Percentiles rank a stretch among this genome's conserved stretches.
Conservation (phyloP, 2,329 filamentous ascomycete genomes). For the Fusarium irregulare region DNA sequence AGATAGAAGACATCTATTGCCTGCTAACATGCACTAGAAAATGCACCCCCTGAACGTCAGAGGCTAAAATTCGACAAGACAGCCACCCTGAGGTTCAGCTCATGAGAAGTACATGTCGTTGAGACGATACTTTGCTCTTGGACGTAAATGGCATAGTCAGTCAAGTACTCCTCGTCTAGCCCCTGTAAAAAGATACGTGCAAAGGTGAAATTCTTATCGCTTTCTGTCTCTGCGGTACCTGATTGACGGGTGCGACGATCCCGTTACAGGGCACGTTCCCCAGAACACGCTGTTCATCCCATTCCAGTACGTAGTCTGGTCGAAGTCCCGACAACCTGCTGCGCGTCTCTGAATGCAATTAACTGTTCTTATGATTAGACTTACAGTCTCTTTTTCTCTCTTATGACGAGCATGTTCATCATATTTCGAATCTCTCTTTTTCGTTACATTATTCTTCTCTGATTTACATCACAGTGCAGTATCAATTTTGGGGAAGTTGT, state of each 20-base stretch:
- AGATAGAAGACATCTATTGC: slow-evolving; percentile 17
- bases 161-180: slow-evolving; percentile 15
- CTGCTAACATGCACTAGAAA: slow-evolving; percentile 20
- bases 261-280: slow-evolving; percentile 24
- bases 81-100: neutral
- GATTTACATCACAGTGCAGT: neutral
- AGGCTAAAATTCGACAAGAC: neutral
- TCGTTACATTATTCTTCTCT: neutral
- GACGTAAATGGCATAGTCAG: neutral
- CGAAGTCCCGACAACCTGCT: slow-evolving; percentile 3
- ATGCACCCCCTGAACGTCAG: slow-evolving; percentile 20
- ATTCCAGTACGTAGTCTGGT: slow-evolving; percentile 19
- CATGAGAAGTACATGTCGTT: slow-evolving; percentile 1
- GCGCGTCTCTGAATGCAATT: slow-evolving; percentile 10
- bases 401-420: neutral
- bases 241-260: slow-evolving; percentile 33
- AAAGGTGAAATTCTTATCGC: slow-evolving; percentile 3
- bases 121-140: slow-evolving; percentile 9
- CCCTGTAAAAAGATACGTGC: slow-evolving; percentile 22
- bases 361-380: neutral
- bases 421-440: neutral
- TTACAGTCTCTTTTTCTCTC: neutral
- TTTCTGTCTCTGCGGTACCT: slow-evolving; percentile 24
- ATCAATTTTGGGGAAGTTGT: neutral
- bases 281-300: slow-evolving; percentile 40